A percentile compares a stretch with the other conserved stretches of the same genome.
Evolutionary conservation across 176 grass and related monocot species (phyloP).

Genomic region (Pharus latifolius): DNA sequence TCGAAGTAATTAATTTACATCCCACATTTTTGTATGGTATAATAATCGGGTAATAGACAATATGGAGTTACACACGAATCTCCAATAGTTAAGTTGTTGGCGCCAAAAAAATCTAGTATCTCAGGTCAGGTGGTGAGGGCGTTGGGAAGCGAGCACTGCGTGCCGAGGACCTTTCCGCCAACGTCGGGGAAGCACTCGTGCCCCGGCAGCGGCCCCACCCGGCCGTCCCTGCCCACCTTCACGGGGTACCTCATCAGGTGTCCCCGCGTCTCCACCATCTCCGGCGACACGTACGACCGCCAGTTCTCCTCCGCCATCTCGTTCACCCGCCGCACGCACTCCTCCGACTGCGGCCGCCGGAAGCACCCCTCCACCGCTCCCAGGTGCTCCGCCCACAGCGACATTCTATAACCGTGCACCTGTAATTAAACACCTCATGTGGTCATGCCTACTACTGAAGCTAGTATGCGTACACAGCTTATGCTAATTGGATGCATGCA

Average conservation of each 20-base stretch:
- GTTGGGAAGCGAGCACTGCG: conserved; percentile 37
- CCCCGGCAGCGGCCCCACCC: conserved; percentile 11
- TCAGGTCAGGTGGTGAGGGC: conserved; percentile 23
- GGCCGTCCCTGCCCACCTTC: conserved; percentile 26
- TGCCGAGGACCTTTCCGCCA: conserved; percentile 42
- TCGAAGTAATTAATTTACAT: no score
- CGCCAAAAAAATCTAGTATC: no score
- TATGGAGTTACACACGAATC: no score
- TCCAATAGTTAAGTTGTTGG: no score
- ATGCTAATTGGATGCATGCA: not conserved
- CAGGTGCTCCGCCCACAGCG: conserved; percentile 58
- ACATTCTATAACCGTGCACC: conserved; percentile 70
- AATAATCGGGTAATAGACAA: no score
- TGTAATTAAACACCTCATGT: not conserved
- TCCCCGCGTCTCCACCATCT: conserved; percentile 38
- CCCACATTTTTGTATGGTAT: no score
- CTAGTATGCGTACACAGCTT: no score
- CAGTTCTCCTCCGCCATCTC: conserved; percentile 51
- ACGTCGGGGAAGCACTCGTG: conserved; percentile 41
- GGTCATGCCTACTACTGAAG: no score
- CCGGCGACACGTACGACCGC: conserved; percentile 28
- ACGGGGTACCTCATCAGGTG: conserved; percentile 41
- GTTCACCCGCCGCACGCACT: conserved; percentile 52
- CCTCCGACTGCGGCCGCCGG: conserved; percentile 17
- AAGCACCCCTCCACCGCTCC: conserved; percentile 37